Evolutionary conservation across 345 rosid genomes (phyloP).

Genomic region (Corchorus olitorius): DNA sequence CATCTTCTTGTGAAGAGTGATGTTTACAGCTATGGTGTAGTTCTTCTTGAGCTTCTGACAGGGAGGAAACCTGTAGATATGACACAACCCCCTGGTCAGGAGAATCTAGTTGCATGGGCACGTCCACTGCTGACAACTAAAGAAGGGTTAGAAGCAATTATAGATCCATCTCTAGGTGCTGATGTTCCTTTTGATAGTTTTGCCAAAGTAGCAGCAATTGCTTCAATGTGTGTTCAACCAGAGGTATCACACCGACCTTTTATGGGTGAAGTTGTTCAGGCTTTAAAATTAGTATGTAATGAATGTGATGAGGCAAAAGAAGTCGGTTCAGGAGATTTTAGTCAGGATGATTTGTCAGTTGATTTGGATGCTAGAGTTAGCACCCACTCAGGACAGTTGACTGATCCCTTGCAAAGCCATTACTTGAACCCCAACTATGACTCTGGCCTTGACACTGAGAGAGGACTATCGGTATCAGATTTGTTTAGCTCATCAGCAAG

Average conservation of each 20-base stretch:
- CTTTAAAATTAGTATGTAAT: conserved; percentile 80
- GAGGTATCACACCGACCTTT: conserved; percentile 97
- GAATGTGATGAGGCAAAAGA: conserved; percentile 87
- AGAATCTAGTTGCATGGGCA: conserved; percentile 92
- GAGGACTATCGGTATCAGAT: conserved; percentile 57
- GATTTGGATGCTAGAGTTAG: conserved; percentile 50
- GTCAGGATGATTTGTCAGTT: conserved; percentile 48
- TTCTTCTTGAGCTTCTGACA: conserved; percentile 87
- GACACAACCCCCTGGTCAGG: conserved; percentile 88
- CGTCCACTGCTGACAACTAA: conserved; percentile 73
- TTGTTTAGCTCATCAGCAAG: conserved; percentile 48
- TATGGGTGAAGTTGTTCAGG: conserved; percentile 99
- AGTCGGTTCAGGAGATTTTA: conserved; percentile 52
- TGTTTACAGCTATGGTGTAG: conserved; percentile 98
- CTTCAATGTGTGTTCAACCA: conserved; percentile 95
- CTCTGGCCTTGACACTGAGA: conserved; percentile 62
- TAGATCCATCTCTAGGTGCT: conserved; percentile 67
- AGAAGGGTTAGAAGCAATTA: conserved; percentile 71
- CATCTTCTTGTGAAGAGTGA: conserved; percentile 99
- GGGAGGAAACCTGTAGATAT: conserved; percentile 94
- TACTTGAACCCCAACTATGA: conserved; percentile 44
- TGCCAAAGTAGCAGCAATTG: conserved; percentile 89
- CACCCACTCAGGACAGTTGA: conserved; percentile 45
- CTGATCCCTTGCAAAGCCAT: conserved; percentile 39
- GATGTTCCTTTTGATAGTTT: conserved; percentile 75